These are phyloP conservation scores for Cercospora berteroae DNA, from an alignment of 2,329 filamentous ascomycete genomes.

Conservation along the genomic window DNA sequence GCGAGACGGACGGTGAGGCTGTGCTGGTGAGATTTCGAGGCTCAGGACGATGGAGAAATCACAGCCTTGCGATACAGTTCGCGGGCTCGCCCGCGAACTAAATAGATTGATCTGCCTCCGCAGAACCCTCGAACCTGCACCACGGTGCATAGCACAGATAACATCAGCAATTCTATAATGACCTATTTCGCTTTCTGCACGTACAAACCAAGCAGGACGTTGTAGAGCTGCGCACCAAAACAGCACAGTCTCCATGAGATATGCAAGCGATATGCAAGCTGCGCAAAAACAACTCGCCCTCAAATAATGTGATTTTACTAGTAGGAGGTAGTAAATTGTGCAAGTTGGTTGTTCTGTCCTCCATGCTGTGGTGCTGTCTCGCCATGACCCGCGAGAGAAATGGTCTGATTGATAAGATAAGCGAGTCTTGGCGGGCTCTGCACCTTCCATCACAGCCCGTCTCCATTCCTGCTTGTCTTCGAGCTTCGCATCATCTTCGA, in stretches of 20 bases:
- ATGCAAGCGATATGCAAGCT: background rate
- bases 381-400: background rate
- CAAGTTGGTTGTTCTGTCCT: background rate
- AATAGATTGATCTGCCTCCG: background rate
- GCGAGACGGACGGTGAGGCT: background rate
- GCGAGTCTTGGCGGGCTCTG: background rate
- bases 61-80: background rate
- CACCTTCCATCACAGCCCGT: background rate
- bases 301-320: background rate
- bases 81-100: background rate
- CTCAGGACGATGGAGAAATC: background rate
- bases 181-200: background rate
- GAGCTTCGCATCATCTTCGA: background rate
- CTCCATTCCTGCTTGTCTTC: background rate
- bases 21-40: background rate
- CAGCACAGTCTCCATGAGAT: background rate
- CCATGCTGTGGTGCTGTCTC: background rate
- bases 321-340: background rate
- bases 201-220: background rate
- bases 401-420: background rate
- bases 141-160: background rate
- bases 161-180: background rate
- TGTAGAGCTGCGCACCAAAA: background rate
- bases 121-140: background rate
- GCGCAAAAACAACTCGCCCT: background rate